Base-by-base conservation (phyloP, 2,329 filamentous ascomycete species). In the Trichoderma polysporum region DNA sequence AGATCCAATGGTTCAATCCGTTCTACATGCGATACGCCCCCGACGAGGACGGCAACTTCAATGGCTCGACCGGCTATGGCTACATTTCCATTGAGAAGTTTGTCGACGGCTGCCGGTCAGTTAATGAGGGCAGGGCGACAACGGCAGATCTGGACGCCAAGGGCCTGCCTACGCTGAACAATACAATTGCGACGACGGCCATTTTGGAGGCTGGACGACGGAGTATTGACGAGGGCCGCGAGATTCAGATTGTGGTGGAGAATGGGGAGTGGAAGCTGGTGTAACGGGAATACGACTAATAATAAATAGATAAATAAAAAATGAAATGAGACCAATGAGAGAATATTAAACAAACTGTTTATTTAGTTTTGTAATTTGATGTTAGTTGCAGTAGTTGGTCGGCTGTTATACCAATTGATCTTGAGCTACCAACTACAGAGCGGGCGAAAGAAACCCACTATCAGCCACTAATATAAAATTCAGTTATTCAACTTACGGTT, bases 41-140 rank as follows among this genome's bases (percentile, higher is more conserved):
- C 22, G 93, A 97, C 74, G 94, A 97, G 81, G 92, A 97, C 78
- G 94, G 94, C 64, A 96, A 97, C 80, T 97, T 97, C 78, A 89
- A 88, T 64, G 94, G 94, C 39, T 94, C 97, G 81, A 90, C 88
- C 7, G 94, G 94, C 27, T 97, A 97, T 77, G 94, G 94, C 37
- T 97, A 97, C 79, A 87, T 97, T 67, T 95, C 91, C 22, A 94
- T 97, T 75, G 94, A 97, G 82, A 97, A 97, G 81, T 97, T 97
- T 79, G 89, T 97, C 58, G 93, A 97, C 77, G 93, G 90, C 13
- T 93, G 93, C 76, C 88, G 88, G 52, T 86, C 88, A 6, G 83
- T 97, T 62, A 96, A 95, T 75, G 87, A 91, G 33, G 91, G 91
- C 25, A 83, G 85, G 50, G 83, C 90, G 56, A 92, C 86, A 59